phyloP scores from a whole-genome alignment of 805 yeast species.

The Kregervanrija pseudodelftensis region DNA sequence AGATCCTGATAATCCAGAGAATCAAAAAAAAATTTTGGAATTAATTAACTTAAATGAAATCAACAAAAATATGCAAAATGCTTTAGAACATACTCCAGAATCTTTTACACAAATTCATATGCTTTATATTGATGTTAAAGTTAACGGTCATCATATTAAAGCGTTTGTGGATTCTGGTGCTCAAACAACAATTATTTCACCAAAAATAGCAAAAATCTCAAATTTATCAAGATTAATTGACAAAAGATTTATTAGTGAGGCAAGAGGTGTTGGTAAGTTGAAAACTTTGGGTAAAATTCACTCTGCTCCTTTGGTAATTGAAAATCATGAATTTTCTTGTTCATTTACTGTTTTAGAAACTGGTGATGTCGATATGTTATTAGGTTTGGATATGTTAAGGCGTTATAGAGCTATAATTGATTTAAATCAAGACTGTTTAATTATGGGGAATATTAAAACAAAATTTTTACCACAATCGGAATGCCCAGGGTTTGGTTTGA shows the following conservation, averaged over 20 bases:
- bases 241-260: slow-evolving; percentile 70
- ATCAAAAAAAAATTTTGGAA: slow-evolving; percentile 59
- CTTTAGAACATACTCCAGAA: slow-evolving; percentile 87
- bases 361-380: slow-evolving; percentile 54
- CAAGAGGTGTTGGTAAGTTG: slow-evolving; percentile 84
- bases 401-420: slow-evolving; percentile 83
- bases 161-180: slow-evolving; percentile 98
- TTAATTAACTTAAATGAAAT: slow-evolving; percentile 63
- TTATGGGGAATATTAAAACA: slow-evolving; percentile 67
- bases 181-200: slow-evolving; percentile 77
- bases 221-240: slow-evolving; percentile 72
- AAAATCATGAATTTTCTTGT: slow-evolving; percentile 55
- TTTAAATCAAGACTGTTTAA: slow-evolving; percentile 53
- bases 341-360: slow-evolving; percentile 69
- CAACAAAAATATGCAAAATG: slow-evolving; percentile 71
- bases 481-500: slow-evolving; percentile 33
- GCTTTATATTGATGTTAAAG: slow-evolving; percentile 72
- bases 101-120: slow-evolving; percentile 75
- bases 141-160: slow-evolving; percentile 74
- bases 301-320: slow-evolving; percentile 79
- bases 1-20: slow-evolving; percentile 66
- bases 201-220: slow-evolving; percentile 65
- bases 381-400: slow-evolving; percentile 89
- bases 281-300: slow-evolving; percentile 80
- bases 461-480: slow-evolving; percentile 69